Conservation (phyloP, 352 stramenopile species). For the Pythium aristosporum region DNA sequence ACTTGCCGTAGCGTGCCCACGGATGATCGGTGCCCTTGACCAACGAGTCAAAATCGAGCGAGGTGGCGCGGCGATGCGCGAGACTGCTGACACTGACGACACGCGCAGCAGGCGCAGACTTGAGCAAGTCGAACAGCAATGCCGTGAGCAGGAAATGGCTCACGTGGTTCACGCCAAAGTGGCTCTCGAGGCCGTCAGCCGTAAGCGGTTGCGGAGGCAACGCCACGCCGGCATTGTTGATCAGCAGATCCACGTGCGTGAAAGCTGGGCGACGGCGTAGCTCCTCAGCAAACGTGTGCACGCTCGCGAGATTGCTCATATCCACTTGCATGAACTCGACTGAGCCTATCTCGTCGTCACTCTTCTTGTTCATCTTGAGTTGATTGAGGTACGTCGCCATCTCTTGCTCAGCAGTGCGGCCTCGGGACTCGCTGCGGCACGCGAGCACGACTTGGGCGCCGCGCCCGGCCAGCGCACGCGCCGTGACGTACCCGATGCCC, state of each 20-base stretch:
- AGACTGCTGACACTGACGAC: slow-evolving; percentile 47
- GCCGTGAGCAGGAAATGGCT: slow-evolving; percentile 66
- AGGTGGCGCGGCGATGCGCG: slow-evolving; percentile 11
- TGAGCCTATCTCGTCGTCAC: background rate
- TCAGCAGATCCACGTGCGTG: slow-evolving; percentile 52
- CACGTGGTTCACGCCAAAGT: slow-evolving; percentile 77
- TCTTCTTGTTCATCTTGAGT: background rate
- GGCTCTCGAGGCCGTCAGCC: slow-evolving; percentile 45
- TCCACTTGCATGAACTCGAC: slow-evolving; percentile 42
- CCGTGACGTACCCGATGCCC: too few relatives aligned
- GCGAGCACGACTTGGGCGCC: too few relatives aligned
- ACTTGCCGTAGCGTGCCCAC: slow-evolving; percentile 16
- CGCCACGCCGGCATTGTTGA: slow-evolving; percentile 71
- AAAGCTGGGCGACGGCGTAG: slow-evolving; percentile 32
- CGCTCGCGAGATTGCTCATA: slow-evolving; percentile 19
- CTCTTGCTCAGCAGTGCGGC: slow-evolving; percentile 8
- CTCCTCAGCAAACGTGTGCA: slow-evolving; percentile 37
- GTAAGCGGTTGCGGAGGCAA: slow-evolving; percentile 33
- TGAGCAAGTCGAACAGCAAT: slow-evolving; percentile 42
- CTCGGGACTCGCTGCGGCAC: slow-evolving; percentile 3
- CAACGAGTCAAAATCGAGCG: slow-evolving; percentile 20
- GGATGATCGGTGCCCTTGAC: slow-evolving; percentile 7
- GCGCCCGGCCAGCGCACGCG: too few relatives aligned
- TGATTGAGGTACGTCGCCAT: slow-evolving; percentile 7
- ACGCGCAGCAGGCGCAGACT: slow-evolving; percentile 25